Conservation (phyloP, 257 asterid genomes). For the Salvia hispanica region DNA sequence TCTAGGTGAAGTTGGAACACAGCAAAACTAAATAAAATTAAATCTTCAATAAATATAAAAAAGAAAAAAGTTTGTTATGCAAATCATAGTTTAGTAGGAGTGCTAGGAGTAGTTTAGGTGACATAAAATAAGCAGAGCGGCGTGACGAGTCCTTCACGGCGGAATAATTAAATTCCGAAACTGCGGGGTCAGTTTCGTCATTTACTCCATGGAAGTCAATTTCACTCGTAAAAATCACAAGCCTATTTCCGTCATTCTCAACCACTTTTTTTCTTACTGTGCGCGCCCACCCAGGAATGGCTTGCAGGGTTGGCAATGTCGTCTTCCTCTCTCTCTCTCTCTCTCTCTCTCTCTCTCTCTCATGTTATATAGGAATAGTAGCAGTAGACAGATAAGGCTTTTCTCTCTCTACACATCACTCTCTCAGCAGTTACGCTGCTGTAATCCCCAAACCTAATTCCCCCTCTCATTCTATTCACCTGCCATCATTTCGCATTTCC, state of each 20-base stretch:
- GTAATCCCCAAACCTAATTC: conserved; percentile 51
- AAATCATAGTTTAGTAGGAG: too few relatives aligned
- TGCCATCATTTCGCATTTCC: conserved; percentile 38
- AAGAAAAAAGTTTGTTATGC: too few relatives aligned
- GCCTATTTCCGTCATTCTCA: conserved; percentile 42
- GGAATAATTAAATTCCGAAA: conserved; percentile 28
- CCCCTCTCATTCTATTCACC: conserved; percentile 36
- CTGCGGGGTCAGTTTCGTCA: conserved; percentile 31
- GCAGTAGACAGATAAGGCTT: background rate
- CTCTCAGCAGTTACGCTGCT: conserved; percentile 50
- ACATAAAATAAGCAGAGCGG: conserved; percentile 24
- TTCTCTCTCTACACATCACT: conserved; percentile 38
- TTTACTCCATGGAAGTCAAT: conserved; percentile 4
- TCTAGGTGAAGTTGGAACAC: too few relatives aligned
- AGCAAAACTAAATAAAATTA: too few relatives aligned
- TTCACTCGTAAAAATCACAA: background rate
- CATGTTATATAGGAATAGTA: background rate
- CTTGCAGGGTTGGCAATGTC: conserved; percentile 88
- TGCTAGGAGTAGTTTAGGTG: background rate
- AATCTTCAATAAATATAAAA: too few relatives aligned
- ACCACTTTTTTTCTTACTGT: conserved; percentile 22
- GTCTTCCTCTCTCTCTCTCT: conserved; percentile 23
- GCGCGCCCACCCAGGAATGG: conserved; percentile 48
- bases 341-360: conserved; percentile 24
- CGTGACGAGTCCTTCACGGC: conserved; percentile 50